Conservation (phyloP, 2,329 filamentous ascomycete species). For the Lojkania enalia region DNA sequence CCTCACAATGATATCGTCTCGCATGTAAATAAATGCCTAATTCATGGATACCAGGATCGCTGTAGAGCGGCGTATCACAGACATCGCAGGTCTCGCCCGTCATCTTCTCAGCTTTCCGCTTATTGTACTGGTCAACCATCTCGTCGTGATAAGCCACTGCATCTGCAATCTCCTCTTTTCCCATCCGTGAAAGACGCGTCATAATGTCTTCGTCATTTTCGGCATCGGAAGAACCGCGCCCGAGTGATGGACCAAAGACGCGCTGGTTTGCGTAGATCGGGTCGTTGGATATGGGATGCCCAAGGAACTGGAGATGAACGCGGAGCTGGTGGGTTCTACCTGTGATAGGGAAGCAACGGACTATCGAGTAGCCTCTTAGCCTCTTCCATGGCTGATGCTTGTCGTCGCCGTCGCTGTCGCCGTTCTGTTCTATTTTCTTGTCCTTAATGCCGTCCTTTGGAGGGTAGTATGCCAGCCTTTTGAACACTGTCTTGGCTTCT, state of each 20-base stretch:
- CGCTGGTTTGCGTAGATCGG: constrained; percentile 95
- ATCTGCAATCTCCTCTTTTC: constrained; percentile 88
- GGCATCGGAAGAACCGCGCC: constrained; percentile 65
- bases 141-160: constrained; percentile 92
- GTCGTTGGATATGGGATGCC: constrained; percentile 94
- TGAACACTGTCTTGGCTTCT: constrained; percentile 86
- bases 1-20: constrained; percentile 80
- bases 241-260: constrained; percentile 84
- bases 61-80: constrained; percentile 88
- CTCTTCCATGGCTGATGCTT: constrained; percentile 55
- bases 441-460: constrained; percentile 44
- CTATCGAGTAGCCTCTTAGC: constrained; percentile 82
- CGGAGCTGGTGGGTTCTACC: constrained; percentile 93
- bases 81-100: constrained; percentile 79
- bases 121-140: constrained; percentile 88
- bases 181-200: constrained; percentile 81
- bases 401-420: constrained; percentile 33
- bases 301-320: constrained; percentile 91
- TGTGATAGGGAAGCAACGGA: constrained; percentile 89
- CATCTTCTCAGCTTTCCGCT: constrained; percentile 89
- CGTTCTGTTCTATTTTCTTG: constrained; percentile 18
- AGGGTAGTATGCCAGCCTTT: constrained; percentile 88
- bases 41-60: constrained; percentile 87
- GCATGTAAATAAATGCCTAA: constrained; percentile 93
- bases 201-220: constrained; percentile 90